Percentiles rank a stretch among this genome's conserved stretches.
phyloP scores from a whole-genome alignment of 2,329 filamentous ascomycete genomes.

The Diaporthe vexans region DNA sequence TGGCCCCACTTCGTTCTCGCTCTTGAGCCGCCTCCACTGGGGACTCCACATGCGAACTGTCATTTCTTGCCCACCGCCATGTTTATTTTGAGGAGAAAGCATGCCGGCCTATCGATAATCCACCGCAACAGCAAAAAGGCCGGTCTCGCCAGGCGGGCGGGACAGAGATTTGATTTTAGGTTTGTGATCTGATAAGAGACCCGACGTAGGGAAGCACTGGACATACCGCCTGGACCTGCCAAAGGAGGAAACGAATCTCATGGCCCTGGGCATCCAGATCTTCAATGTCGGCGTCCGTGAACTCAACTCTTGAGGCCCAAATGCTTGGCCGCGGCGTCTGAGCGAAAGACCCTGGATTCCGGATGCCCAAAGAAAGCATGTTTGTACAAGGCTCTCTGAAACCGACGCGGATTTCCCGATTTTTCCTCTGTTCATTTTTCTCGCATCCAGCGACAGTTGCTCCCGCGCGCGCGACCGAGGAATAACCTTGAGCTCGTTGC shows the following conservation, averaged over 20 bases:
- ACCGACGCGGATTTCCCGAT: background rate
- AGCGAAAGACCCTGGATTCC: background rate
- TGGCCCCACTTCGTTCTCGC: background rate
- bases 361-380: background rate
- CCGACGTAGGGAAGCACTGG: background rate
- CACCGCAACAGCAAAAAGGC: background rate
- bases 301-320: background rate
- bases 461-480: conserved; percentile 6
- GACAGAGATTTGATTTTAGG: background rate
- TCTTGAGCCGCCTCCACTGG: conserved; percentile 3
- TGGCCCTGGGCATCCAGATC: background rate
- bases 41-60: background rate
- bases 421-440: background rate
- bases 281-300: background rate
- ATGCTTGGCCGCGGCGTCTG: background rate
- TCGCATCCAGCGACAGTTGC: background rate
- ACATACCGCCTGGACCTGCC: background rate
- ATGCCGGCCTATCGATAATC: conserved; percentile 1
- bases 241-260: background rate
- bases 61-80: conserved; percentile 9
- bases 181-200: background rate
- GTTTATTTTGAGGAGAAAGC: conserved; percentile 26
- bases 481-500: background rate
- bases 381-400: background rate
- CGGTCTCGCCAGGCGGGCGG: background rate